Conservation (phyloP, 305 asterid genomes). For the Ajuga reptans region DNA sequence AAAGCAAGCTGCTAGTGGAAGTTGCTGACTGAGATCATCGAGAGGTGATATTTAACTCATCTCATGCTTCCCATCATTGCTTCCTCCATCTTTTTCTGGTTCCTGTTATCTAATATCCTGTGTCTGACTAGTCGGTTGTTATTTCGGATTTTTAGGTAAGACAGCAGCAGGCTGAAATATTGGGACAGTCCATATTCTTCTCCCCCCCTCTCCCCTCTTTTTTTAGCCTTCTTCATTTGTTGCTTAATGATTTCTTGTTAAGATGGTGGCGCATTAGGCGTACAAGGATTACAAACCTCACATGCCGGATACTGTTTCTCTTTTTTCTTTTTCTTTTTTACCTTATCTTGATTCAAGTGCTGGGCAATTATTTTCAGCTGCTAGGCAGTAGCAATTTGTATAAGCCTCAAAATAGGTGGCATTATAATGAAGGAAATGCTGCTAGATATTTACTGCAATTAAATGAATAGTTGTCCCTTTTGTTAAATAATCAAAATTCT, state of each 20-base stretch:
- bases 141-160: constrained; percentile 30
- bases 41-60: constrained; percentile 48
- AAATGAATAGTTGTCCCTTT: constrained; percentile 30
- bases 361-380: constrained; percentile 43
- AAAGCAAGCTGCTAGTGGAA: constrained; percentile 27
- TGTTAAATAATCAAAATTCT: constrained; percentile 24
- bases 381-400: constrained; percentile 39
- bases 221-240: constrained; percentile 8
- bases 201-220: background rate
- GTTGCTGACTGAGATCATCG: constrained; percentile 37
- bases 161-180: constrained; percentile 29
- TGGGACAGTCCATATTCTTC: constrained; percentile 27
- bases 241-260: constrained; percentile 27
- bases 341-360: constrained; percentile 26
- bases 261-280: constrained; percentile 42
- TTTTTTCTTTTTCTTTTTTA: constrained; percentile 33
- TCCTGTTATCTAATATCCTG: constrained; percentile 24
- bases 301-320: constrained; percentile 37
- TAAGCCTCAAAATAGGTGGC: constrained; percentile 39
- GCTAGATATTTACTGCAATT: constrained; percentile 30
- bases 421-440: constrained; percentile 39
- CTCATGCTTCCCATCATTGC: constrained; percentile 25
- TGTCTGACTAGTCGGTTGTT: constrained; percentile 38
- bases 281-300: constrained; percentile 31
- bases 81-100: constrained; percentile 8